Percentiles rank a stretch among this genome's conserved stretches.
phyloP scores from a whole-genome alignment of 2,329 filamentous ascomycete species.

The Thelonectria olida region DNA sequence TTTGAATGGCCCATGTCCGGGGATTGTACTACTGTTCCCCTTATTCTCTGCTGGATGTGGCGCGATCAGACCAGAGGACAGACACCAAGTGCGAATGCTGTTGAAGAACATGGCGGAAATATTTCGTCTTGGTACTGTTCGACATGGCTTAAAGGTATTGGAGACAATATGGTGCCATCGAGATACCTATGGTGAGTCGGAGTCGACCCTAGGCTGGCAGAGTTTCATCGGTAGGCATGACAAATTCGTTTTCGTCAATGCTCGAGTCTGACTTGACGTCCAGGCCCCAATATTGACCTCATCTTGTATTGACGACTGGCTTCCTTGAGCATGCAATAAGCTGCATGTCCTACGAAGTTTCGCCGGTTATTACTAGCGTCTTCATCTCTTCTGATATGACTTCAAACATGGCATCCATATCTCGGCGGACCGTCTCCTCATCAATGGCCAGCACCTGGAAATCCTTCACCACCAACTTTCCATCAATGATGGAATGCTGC shows the following conservation, averaged over 20 bases:
- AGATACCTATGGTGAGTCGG: background rate
- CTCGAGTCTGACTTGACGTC: background rate
- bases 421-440: slow-evolving; percentile 6
- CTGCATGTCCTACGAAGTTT: background rate
- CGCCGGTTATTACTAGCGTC: background rate
- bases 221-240: background rate
- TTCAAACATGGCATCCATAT: slow-evolving; percentile 17
- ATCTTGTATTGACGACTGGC: background rate
- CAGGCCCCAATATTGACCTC: slow-evolving; percentile 4
- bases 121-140: background rate
- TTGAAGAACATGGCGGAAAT: background rate
- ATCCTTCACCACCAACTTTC: slow-evolving; percentile 4
- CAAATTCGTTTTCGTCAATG: background rate
- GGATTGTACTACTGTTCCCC: slow-evolving; percentile 7
- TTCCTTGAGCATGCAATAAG: background rate
- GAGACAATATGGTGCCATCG: slow-evolving; percentile 4
- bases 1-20: background rate
- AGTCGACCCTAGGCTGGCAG: background rate
- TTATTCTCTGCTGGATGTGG: slow-evolving; percentile 14
- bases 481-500: slow-evolving; percentile 15
- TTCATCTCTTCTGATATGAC: slow-evolving; percentile 13
- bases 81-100: background rate
- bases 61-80: background rate
- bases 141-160: background rate
- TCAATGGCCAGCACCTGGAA: slow-evolving; percentile 5